Conservation (phyloP, 78 protist species). For the Protostelium mycophagum region DNA sequence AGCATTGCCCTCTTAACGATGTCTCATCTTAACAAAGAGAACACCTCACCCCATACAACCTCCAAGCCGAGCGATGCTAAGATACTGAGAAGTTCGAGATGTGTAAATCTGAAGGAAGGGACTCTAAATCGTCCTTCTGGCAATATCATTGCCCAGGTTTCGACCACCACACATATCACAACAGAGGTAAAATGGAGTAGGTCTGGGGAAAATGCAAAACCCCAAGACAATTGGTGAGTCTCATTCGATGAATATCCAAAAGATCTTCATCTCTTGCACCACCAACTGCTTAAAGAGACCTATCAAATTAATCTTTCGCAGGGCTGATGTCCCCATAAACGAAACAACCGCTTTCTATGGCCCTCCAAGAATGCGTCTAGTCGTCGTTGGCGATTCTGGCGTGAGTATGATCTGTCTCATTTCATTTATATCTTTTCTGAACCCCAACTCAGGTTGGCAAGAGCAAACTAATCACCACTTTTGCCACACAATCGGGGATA, state of each 20-base stretch:
- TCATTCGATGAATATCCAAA: too few species aligned
- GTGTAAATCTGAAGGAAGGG: not conserved
- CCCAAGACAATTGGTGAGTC: too few species aligned
- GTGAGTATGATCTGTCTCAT: not conserved
- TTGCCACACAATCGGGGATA: not conserved
- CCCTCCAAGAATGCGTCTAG: not conserved
- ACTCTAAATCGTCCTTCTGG: too few species aligned
- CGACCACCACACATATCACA: too few species aligned
- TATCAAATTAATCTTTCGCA: not conserved
- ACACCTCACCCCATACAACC: not conserved
- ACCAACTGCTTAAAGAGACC: not conserved
- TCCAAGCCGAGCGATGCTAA: not conserved
- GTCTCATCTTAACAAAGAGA: not conserved
- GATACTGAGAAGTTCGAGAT: not conserved
- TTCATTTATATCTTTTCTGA: too few species aligned
- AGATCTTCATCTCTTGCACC: not conserved
- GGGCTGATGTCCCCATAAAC: not conserved
- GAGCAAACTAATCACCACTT: not conserved
- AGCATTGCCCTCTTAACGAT: not conserved
- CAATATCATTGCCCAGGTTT: not conserved
- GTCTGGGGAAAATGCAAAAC: too few species aligned
- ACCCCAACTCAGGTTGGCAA: constrained; percentile 1
- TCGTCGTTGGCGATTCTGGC: not conserved
- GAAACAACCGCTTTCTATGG: not conserved
- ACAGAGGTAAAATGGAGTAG: not conserved